Percentiles rank a stretch among this genome's conserved stretches.
These are phyloP conservation scores for Collybiopsis confluens DNA, from an alignment of 768 basidiomycete genomes.

Conservation along the genomic window DNA sequence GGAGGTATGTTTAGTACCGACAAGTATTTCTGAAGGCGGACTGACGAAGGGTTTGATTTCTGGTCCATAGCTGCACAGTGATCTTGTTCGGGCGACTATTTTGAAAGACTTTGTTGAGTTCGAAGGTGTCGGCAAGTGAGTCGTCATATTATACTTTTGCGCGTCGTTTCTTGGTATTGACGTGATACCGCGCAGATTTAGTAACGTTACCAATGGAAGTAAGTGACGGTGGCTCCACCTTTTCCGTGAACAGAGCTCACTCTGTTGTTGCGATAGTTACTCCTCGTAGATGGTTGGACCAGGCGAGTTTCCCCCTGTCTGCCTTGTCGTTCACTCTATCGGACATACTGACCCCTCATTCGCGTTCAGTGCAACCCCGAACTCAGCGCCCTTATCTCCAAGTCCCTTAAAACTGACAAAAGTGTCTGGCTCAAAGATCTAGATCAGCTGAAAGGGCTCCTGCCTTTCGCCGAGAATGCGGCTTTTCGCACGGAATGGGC, in stretches of 20 bases:
- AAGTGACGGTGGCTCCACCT: slow-evolving; percentile 23
- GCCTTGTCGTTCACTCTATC: neutral
- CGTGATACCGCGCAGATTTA: slow-evolving; percentile 47
- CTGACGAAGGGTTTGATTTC: neutral
- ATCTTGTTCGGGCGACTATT: slow-evolving; percentile 80
- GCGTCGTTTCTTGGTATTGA: slow-evolving; percentile 5
- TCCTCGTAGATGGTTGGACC: slow-evolving; percentile 89
- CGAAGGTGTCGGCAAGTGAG: slow-evolving; percentile 78
- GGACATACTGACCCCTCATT: neutral
- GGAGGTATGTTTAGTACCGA: slow-evolving; percentile 42
- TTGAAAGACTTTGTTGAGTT: slow-evolving; percentile 92
- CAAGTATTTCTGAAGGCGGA: neutral
- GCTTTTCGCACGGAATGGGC: slow-evolving; percentile 79
- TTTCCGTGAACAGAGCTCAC: neutral
- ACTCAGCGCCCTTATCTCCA: slow-evolving; percentile 79
- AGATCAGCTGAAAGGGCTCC: slow-evolving; percentile 69
- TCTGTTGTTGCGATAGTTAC: slow-evolving; percentile 59
- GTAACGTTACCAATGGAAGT: slow-evolving; percentile 93
- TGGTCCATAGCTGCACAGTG: slow-evolving; percentile 66
- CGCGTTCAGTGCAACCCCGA: slow-evolving; percentile 82
- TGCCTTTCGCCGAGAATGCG: slow-evolving; percentile 67
- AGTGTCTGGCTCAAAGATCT: slow-evolving; percentile 84
- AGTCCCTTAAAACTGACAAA: slow-evolving; percentile 72
- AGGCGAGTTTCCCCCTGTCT: slow-evolving; percentile 31
- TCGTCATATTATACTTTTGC: slow-evolving; percentile 11